phyloP scores from a whole-genome alignment of 2,329 filamentous ascomycete genomes.

The Penicillium sp. region DNA sequence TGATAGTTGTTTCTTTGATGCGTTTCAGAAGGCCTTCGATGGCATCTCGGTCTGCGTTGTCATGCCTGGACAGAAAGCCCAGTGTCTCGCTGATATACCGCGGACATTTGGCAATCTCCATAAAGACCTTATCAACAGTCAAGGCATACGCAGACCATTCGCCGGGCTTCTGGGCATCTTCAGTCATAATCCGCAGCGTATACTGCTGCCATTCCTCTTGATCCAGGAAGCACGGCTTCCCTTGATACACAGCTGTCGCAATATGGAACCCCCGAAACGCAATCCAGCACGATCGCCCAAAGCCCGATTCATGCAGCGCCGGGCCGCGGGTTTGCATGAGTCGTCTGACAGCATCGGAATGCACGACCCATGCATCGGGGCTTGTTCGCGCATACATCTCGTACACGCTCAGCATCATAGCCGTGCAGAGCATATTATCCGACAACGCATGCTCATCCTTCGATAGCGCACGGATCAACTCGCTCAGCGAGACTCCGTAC shows the following conservation, averaged over 20 bases:
- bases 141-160: slow-evolving; percentile 29
- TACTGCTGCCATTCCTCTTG: slow-evolving; percentile 37
- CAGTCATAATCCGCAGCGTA: slow-evolving; percentile 24
- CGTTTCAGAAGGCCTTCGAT: slow-evolving; percentile 15
- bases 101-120: slow-evolving; percentile 33
- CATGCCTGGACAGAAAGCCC: slow-evolving; percentile 11
- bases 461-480: slow-evolving; percentile 33
- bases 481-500: slow-evolving; percentile 36
- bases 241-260: slow-evolving; percentile 36
- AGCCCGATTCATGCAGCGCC: slow-evolving; percentile 29
- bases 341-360: slow-evolving; percentile 39
- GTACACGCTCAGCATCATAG: slow-evolving; percentile 43
- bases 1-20: slow-evolving; percentile 20
- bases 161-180: slow-evolving; percentile 28
- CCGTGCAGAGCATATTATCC: slow-evolving; percentile 38
- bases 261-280: slow-evolving; percentile 43
- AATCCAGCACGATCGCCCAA: slow-evolving; percentile 40
- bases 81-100: slow-evolving; percentile 30
- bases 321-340: slow-evolving; percentile 42
- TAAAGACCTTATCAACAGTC: slow-evolving; percentile 28
- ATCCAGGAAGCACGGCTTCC: slow-evolving; percentile 40
- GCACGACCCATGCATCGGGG: slow-evolving; percentile 39
- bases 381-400: slow-evolving; percentile 44
- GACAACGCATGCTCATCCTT: slow-evolving; percentile 31
- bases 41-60: neutral